A percentile compares a stretch with the other conserved stretches of the same genome.
Evolutionary conservation across 768 basidiomycete genomes (phyloP).

Genomic region (Psilocybe cyanescens): DNA sequence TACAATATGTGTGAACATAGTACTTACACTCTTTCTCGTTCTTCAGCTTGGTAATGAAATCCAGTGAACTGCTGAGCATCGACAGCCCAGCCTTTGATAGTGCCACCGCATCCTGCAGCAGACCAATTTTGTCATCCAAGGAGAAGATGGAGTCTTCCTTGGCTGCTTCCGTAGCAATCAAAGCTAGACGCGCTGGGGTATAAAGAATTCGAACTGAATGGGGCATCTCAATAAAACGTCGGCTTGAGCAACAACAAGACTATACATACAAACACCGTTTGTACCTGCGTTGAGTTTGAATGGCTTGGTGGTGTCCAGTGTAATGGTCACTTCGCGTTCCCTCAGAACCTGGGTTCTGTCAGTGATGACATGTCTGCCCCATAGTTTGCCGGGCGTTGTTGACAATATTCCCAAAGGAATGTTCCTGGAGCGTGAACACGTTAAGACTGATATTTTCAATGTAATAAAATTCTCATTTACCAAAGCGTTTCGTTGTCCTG

Average conservation of each 20-base stretch:
- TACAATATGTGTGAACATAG: background rate
- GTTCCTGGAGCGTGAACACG: slow-evolving; percentile 51
- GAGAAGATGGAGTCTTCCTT: slow-evolving; percentile 67
- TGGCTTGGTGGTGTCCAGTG: slow-evolving; percentile 74
- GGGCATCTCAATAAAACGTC: background rate
- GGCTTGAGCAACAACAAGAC: background rate
- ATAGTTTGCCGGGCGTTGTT: slow-evolving; percentile 53
- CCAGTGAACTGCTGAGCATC: slow-evolving; percentile 76
- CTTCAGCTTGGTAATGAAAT: slow-evolving; percentile 68
- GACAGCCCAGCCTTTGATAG: slow-evolving; percentile 83
- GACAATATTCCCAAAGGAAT: slow-evolving; percentile 80
- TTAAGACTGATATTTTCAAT: background rate
- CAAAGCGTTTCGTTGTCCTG: slow-evolving; percentile 91
- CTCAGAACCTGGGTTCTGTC: slow-evolving; percentile 69
- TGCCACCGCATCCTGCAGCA: slow-evolving; percentile 82
- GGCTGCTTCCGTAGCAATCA: slow-evolving; percentile 80
- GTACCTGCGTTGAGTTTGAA: slow-evolving; percentile 95
- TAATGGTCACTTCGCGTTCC: slow-evolving; percentile 67
- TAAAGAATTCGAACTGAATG: slow-evolving; percentile 82
- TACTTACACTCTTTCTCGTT: slow-evolving; percentile 74
- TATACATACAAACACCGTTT: slow-evolving; percentile 79
- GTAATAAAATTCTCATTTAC: slow-evolving; percentile 38
- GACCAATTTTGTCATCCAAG: slow-evolving; percentile 85
- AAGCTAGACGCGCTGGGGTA: slow-evolving; percentile 73
- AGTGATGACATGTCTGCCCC: slow-evolving; percentile 34